Conservation (phyloP, 768 basidiomycete species). For the Tephrocybe sp. region DNA sequence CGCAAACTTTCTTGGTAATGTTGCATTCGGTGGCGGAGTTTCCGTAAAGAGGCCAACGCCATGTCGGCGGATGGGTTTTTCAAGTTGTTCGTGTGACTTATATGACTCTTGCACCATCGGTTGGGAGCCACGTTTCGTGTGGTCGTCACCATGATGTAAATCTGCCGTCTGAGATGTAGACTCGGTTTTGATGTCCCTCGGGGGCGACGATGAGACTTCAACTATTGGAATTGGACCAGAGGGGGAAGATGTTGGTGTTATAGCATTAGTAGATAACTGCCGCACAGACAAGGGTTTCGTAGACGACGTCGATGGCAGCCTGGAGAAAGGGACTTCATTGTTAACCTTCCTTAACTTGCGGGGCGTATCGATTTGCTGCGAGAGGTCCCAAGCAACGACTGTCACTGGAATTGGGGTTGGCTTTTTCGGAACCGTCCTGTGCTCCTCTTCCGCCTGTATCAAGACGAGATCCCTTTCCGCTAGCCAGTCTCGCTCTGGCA, state of each 20-base stretch:
- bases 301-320: not conserved
- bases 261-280: not conserved
- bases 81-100: not conserved
- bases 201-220: not conserved
- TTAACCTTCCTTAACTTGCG: constrained; percentile 14
- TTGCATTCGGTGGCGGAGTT: constrained; percentile 7
- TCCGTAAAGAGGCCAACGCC: constrained; percentile 7
- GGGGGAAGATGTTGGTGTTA: not conserved
- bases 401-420: not conserved
- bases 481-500: constrained; percentile 61
- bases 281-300: not conserved
- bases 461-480: constrained; percentile 22
- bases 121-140: too few relatives aligned
- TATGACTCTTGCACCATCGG: not conserved
- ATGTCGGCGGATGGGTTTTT: constrained; percentile 6
- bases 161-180: not conserved
- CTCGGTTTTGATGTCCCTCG: not conserved
- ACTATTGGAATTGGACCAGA: not conserved
- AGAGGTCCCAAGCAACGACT: not conserved
- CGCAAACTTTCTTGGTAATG: not conserved
- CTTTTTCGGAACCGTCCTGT: not conserved
- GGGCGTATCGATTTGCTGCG: constrained; percentile 1
- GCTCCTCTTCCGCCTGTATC: constrained; percentile 6
- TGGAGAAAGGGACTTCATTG: constrained; percentile 8
- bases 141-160: too few relatives aligned